Percentiles rank a stretch among this genome's conserved stretches.
Evolutionary conservation across 306 rosid genomes (phyloP).

Genomic region (Castanopsis chinensis): DNA sequence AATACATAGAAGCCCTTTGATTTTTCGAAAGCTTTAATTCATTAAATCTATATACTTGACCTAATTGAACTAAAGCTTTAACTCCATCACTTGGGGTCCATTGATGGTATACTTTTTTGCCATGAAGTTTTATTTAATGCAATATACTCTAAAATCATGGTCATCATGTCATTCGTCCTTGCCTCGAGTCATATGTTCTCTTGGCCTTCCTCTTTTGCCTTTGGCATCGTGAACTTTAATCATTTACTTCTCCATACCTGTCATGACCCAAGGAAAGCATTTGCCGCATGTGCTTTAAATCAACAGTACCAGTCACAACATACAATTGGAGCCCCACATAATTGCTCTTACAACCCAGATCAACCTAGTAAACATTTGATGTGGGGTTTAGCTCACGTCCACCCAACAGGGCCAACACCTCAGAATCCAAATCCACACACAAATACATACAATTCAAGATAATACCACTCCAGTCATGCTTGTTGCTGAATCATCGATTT

Average conservation of each 20-base stretch:
- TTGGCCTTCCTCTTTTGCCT: not conserved
- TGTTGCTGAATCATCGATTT: not conserved
- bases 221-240: not conserved
- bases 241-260: not conserved
- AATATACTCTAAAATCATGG: not conserved
- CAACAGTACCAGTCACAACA: too few species aligned
- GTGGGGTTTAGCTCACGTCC: too few species aligned
- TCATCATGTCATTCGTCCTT: not conserved
- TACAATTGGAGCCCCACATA: too few species aligned
- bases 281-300: too few species aligned
- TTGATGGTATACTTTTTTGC: not conserved
- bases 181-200: not conserved
- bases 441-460: too few species aligned
- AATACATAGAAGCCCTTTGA: not conserved
- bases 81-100: not conserved
- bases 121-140: not conserved
- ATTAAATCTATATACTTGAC: not conserved
- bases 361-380: too few species aligned
- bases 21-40: not conserved
- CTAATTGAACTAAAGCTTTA: not conserved
- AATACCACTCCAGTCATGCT: not conserved
- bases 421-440: too few species aligned
- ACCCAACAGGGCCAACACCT: too few species aligned
- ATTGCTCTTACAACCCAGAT: too few species aligned
- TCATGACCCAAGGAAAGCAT: not conserved